Percentiles rank a stretch among this genome's conserved stretches.
phyloP scores from a whole-genome alignment of 352 stramenopile genomes.

The Phytophthora citrophthora region DNA sequence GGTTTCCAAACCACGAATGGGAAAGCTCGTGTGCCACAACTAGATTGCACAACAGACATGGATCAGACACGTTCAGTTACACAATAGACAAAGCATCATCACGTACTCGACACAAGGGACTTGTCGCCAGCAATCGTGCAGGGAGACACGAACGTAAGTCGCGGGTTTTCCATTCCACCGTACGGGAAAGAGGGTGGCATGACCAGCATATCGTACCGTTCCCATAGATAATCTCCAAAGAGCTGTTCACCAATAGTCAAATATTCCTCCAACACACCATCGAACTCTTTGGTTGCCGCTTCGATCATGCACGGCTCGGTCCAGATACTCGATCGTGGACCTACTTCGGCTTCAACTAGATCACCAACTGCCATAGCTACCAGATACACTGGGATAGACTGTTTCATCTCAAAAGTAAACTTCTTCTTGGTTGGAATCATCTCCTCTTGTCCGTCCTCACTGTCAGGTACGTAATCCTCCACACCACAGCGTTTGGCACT shows the following conservation, averaged over 20 bases:
- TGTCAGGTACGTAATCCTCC: constrained; percentile 24
- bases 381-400: constrained; percentile 87
- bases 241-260: constrained; percentile 73
- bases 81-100: background rate
- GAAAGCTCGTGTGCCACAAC: constrained; percentile 86
- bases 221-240: constrained; percentile 87
- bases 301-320: constrained; percentile 87
- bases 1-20: constrained; percentile 88
- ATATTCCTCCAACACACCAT: constrained; percentile 76
- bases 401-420: constrained; percentile 82
- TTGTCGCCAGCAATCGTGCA: constrained; percentile 80
- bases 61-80: background rate
- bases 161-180: constrained; percentile 98
- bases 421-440: constrained; percentile 27
- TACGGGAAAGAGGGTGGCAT: constrained; percentile 94
- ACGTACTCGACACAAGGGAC: constrained; percentile 73
- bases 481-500: constrained; percentile 62
- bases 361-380: constrained; percentile 86
- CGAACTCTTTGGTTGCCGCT: constrained; percentile 73
- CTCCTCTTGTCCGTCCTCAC: constrained; percentile 17
- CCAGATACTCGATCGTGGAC: constrained; percentile 79
- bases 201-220: constrained; percentile 84
- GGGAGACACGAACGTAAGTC: constrained; percentile 88
- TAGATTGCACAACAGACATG: constrained; percentile 13
- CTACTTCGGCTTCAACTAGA: constrained; percentile 68